A percentile compares a stretch with the other conserved stretches of the same genome.
Conservation (phyloP, 257 asterid species). For the Solanum neorickii region DNA sequence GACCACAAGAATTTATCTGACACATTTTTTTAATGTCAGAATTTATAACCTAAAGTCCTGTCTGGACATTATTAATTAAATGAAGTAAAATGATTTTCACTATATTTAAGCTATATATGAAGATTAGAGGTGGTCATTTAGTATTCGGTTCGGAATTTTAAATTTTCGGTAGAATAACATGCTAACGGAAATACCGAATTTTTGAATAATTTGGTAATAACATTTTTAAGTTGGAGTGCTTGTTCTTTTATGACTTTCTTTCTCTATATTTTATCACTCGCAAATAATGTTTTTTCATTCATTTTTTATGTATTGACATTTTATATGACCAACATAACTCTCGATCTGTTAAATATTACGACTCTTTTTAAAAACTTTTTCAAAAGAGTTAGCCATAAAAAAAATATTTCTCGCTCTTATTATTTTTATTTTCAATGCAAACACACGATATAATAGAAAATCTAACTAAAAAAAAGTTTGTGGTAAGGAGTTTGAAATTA, state of each 20-base stretch:
- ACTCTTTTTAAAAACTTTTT: too few species aligned
- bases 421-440: not conserved
- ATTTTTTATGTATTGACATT: too few species aligned
- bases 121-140: too few species aligned
- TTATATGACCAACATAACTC: too few species aligned
- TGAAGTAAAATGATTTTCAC: not conserved
- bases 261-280: too few species aligned
- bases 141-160: too few species aligned
- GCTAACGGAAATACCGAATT: not conserved
- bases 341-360: too few species aligned
- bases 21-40: not conserved
- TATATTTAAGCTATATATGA: not conserved
- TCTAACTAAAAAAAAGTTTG: too few species aligned
- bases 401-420: not conserved
- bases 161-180: too few species aligned
- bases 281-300: fast-evolving
- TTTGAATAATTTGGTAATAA: not conserved
- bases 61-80: not conserved
- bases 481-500: too few species aligned
- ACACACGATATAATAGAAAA: not conserved
- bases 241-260: too few species aligned
- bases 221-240: fast-evolving
- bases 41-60: not conserved
- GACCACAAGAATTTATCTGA: not conserved
- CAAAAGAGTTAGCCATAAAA: too few species aligned